Conservation (phyloP, 2,329 filamentous ascomycete species). For the Aschersonia sp. region DNA sequence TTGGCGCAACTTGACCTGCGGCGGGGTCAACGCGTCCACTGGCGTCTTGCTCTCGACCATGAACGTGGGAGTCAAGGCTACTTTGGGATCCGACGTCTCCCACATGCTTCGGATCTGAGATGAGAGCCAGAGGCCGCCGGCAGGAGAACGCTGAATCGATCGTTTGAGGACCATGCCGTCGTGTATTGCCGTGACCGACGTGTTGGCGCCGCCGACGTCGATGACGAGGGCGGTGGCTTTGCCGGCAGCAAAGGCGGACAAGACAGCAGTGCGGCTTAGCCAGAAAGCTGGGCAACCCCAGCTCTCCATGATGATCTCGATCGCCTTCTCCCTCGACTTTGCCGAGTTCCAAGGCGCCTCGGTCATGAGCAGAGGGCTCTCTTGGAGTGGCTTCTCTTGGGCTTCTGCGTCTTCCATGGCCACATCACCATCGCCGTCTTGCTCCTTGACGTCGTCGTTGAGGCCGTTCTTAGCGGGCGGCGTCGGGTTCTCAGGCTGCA, state of each 20-base stretch:
- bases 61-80: slow-evolving; percentile 72
- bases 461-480: slow-evolving; percentile 63
- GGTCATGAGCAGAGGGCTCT: slow-evolving; percentile 84
- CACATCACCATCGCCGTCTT: slow-evolving; percentile 47
- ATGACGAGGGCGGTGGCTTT: slow-evolving; percentile 88
- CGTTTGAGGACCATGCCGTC: slow-evolving; percentile 92
- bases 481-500: slow-evolving; percentile 62
- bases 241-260: slow-evolving; percentile 82
- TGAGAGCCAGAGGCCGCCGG: slow-evolving; percentile 82
- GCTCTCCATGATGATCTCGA: slow-evolving; percentile 93
- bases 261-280: slow-evolving; percentile 74
- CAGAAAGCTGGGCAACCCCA: slow-evolving; percentile 95
- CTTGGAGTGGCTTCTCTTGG: slow-evolving; percentile 67
- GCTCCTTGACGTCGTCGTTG: slow-evolving; percentile 49
- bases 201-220: slow-evolving; percentile 78
- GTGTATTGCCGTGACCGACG: slow-evolving; percentile 79
- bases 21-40: slow-evolving; percentile 71
- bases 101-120: slow-evolving; percentile 75
- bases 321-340: slow-evolving; percentile 83
- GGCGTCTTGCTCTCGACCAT: slow-evolving; percentile 75
- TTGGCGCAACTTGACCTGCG: slow-evolving; percentile 60
- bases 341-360: slow-evolving; percentile 84
- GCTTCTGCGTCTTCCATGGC: slow-evolving; percentile 36
- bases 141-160: slow-evolving; percentile 69
- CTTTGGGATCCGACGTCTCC: slow-evolving; percentile 49